phyloP scores from a whole-genome alignment of 2,329 filamentous ascomycete species.

The Pseudogymnoascus sp. region DNA sequence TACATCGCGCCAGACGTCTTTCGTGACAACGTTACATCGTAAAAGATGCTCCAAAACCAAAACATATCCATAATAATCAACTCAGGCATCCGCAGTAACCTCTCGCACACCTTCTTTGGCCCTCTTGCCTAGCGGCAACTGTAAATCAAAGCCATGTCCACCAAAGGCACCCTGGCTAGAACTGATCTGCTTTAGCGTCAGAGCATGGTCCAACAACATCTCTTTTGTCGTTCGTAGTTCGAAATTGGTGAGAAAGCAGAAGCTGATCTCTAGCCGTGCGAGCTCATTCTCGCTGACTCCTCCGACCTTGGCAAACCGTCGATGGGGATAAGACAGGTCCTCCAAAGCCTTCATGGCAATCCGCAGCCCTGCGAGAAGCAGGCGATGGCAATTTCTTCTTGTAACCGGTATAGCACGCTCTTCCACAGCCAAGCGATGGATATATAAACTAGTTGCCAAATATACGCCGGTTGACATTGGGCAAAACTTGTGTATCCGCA shows the following conservation, averaged over 20 bases:
- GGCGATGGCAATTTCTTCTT: conserved; percentile 72
- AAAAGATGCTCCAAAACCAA: conserved; percentile 13
- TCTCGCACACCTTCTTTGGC: conserved; percentile 22
- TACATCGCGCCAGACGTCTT: not conserved
- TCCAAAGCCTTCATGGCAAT: conserved; percentile 95
- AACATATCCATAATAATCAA: not conserved
- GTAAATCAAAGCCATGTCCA: conserved; percentile 16
- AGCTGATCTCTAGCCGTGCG: conserved; percentile 77
- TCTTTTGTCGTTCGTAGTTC: conserved; percentile 59
- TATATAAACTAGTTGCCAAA: conserved; percentile 79
- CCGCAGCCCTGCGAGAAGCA: conserved; percentile 73
- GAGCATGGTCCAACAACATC: conserved; percentile 43
- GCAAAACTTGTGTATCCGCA: conserved; percentile 80
- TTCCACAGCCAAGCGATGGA: conserved; percentile 69
- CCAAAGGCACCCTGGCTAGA: conserved; percentile 26
- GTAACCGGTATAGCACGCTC: conserved; percentile 75
- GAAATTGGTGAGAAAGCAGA: conserved; percentile 79
- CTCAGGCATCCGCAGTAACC: conserved; percentile 23
- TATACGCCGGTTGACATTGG: conserved; percentile 92
- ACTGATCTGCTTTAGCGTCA: conserved; percentile 31
- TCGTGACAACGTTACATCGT: not conserved
- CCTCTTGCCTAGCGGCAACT: conserved; percentile 23
- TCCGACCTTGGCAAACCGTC: conserved; percentile 75
- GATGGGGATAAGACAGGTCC: conserved; percentile 79
- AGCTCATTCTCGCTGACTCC: conserved; percentile 78